Evolutionary conservation across 129 eudicot genomes (phyloP).

Genomic region (Heracleum sosnowskyi): DNA sequence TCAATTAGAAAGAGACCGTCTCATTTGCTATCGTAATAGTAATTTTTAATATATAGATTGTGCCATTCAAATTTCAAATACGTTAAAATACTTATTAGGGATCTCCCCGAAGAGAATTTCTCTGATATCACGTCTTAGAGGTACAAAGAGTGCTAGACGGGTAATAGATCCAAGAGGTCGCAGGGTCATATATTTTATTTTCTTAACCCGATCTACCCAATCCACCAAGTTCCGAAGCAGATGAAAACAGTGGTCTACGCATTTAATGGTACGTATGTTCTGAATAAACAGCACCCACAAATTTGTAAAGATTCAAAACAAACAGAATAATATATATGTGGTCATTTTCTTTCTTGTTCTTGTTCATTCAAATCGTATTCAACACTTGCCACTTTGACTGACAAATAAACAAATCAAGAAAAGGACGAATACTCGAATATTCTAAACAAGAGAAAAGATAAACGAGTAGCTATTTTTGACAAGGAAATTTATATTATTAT

Average conservation of each 20-base stretch:
- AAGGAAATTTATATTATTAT: neutral
- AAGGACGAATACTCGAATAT: conserved; percentile 2
- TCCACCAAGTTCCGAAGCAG: too few relatives aligned
- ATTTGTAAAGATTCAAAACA: neutral
- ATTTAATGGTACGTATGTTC: neutral
- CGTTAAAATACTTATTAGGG: too few relatives aligned
- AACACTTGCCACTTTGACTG: conserved; percentile 6
- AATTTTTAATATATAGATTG: too few relatives aligned
- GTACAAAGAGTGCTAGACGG: too few relatives aligned
- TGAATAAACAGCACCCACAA: neutral
- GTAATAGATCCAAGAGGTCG: too few relatives aligned
- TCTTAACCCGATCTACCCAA: too few relatives aligned
- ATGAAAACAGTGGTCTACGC: neutral
- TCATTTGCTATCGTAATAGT: too few relatives aligned
- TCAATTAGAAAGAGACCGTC: too few relatives aligned
- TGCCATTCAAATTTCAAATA: too few relatives aligned
- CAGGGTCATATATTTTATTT: too few relatives aligned
- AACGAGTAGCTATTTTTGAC: conserved; percentile 10
- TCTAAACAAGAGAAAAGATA: neutral
- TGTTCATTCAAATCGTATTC: neutral
- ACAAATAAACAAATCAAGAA: neutral
- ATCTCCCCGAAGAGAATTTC: too few relatives aligned
- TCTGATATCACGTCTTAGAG: too few relatives aligned
- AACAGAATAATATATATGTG: neutral
- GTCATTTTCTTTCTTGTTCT: neutral